A percentile compares a stretch with the other conserved stretches of the same genome.
phyloP scores from a whole-genome alignment of 345 rosid genomes.

The Isatis tinctoria region DNA sequence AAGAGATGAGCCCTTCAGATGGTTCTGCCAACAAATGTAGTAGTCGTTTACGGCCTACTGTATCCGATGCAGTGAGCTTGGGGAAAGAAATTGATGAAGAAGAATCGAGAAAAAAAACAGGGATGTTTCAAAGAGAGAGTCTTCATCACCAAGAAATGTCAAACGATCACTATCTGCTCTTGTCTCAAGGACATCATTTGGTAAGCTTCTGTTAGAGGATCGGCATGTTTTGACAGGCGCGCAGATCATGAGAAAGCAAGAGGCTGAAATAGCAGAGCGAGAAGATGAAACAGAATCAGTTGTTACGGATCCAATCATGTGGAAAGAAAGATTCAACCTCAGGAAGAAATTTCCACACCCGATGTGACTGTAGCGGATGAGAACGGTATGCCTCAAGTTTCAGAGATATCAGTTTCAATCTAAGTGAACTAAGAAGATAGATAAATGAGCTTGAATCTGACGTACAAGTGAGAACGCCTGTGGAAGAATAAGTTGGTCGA shows the following conservation, averaged over 20 bases:
- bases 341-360: conserved; percentile 67
- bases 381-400: conserved; percentile 46
- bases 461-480: conserved; percentile 27
- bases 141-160: conserved; percentile 61
- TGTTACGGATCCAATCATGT: conserved; percentile 38
- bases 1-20: conserved; percentile 38
- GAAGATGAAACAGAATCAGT: conserved; percentile 23
- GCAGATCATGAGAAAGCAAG: conserved; percentile 82
- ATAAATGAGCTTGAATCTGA: conserved; percentile 56
- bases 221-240: conserved; percentile 73
- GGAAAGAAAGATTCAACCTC: conserved; percentile 66
- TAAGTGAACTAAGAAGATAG: conserved; percentile 61
- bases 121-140: conserved; percentile 30
- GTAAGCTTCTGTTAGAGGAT: conserved; percentile 85
- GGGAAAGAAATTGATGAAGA: conserved; percentile 43
- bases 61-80: conserved; percentile 36
- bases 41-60: conserved; percentile 38
- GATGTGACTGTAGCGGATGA: conserved; percentile 51
- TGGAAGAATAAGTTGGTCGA: conserved; percentile 30
- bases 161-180: conserved; percentile 82
- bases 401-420: conserved; percentile 63
- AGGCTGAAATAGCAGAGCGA: conserved; percentile 30
- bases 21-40: neutral
- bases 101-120: conserved; percentile 41
- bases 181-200: conserved; percentile 77